Conservation (phyloP, 176 grass and related monocot species). For the Ampelocalamus luodianensis region DNA sequence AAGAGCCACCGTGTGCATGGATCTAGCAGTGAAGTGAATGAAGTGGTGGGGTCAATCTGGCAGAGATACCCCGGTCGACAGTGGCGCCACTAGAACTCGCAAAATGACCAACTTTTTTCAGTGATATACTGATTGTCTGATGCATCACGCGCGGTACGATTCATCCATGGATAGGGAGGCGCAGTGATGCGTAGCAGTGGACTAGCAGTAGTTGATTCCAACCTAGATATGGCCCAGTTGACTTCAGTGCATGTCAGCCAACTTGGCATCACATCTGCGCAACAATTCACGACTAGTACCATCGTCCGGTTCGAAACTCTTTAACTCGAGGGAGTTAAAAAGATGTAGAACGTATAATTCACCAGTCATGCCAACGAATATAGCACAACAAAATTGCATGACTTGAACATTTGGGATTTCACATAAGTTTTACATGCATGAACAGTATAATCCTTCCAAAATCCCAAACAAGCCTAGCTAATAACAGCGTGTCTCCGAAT, state of each 20-base stretch:
- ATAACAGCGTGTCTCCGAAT: not conserved
- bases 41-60: not conserved
- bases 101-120: not conserved
- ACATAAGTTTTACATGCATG: not conserved
- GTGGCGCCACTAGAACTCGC: not conserved
- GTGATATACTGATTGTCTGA: not conserved
- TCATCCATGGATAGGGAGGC: not conserved
- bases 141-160: conserved; percentile 25
- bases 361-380: not conserved
- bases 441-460: not conserved
- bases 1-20: not conserved
- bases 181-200: not conserved
- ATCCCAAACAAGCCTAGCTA: not conserved
- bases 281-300: not conserved
- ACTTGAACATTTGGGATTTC: no score
- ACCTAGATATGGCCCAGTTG: conserved; percentile 10
- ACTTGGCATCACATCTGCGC: not conserved
- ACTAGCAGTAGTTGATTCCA: not conserved
- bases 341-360: not conserved
- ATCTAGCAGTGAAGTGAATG: not conserved
- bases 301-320: not conserved
- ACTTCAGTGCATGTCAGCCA: not conserved
- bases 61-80: not conserved
- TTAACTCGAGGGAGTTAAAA: not conserved
- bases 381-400: no score